A percentile compares a stretch with the other conserved stretches of the same genome.
phyloP scores from a whole-genome alignment of 169 alveolate genomes.

The Eimeria necatrix region DNA sequence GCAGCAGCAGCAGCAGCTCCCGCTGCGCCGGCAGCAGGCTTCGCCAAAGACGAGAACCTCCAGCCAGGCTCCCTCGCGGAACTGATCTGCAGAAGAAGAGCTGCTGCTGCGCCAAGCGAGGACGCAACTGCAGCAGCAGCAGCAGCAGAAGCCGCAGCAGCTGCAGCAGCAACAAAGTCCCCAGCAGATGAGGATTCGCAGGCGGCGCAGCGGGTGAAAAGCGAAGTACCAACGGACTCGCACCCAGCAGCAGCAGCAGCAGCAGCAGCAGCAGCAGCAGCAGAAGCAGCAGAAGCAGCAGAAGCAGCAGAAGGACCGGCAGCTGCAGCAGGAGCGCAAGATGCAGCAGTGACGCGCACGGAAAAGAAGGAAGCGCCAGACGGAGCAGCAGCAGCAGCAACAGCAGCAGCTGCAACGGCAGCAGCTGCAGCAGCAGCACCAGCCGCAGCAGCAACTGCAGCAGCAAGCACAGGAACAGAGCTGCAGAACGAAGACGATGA shows the following conservation, averaged over 20 bases:
- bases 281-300: not conserved
- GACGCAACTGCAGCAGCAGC: conserved; percentile 23
- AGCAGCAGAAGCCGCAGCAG: conserved; percentile 4
- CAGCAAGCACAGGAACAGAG: not conserved
- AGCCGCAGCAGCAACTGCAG: not conserved
- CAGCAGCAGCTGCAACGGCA: not conserved
- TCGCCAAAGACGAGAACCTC: not conserved
- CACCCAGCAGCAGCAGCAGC: not conserved
- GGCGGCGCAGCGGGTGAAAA: not conserved
- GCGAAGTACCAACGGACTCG: not conserved
- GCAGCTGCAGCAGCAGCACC: conserved; percentile 25
- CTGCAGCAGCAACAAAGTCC: not conserved
- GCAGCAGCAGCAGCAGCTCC: conserved; percentile 33
- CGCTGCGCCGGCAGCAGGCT: not conserved
- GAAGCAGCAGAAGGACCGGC: not conserved
- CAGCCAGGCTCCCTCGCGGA: conserved; percentile 59
- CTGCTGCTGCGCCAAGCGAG: not conserved
- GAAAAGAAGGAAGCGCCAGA: not conserved
- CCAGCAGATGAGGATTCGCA: not conserved
- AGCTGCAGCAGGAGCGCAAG: conserved; percentile 18
- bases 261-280: not conserved
- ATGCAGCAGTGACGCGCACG: not conserved
- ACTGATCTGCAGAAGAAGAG: not conserved
- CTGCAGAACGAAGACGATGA: not conserved
- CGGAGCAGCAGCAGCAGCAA: conserved; percentile 12